Evolutionary conservation across 306 rosid genomes (phyloP).

Genomic region (Cicer chorassanicum): DNA sequence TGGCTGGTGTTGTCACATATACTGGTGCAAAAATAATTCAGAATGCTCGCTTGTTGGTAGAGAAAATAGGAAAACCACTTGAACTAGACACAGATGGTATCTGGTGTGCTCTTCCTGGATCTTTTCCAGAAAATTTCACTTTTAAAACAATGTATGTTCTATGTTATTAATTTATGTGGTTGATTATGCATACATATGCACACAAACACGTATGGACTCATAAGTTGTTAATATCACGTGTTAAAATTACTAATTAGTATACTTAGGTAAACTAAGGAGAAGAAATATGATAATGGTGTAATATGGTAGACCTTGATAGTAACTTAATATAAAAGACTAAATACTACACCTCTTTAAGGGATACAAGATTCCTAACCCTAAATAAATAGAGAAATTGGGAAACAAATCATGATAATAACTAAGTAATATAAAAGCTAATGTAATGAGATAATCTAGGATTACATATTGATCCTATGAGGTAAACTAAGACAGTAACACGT

Average conservation of each 20-base stretch:
- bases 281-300: background rate
- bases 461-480: background rate
- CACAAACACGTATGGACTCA: background rate
- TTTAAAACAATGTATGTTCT: constrained; percentile 80
- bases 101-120: constrained; percentile 98
- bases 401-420: background rate
- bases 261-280: constrained; percentile 1
- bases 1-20: constrained; percentile 99
- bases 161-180: constrained; percentile 35
- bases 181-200: constrained; percentile 3
- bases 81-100: constrained; percentile 99
- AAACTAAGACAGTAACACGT: background rate
- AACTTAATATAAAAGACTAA: background rate
- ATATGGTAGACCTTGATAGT: background rate
- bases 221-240: constrained; percentile 9
- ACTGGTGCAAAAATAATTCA: constrained; percentile 99
- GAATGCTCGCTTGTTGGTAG: constrained; percentile 92
- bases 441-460: background rate
- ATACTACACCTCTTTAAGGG: background rate
- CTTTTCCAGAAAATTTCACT: constrained; percentile 95
- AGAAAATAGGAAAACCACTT: constrained; percentile 96
- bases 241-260: background rate
- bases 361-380: background rate
- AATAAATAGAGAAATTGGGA: background rate
- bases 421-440: background rate